Base-by-base conservation (phyloP, 78 protist species). In the Protostelium mycophagum region DNA sequence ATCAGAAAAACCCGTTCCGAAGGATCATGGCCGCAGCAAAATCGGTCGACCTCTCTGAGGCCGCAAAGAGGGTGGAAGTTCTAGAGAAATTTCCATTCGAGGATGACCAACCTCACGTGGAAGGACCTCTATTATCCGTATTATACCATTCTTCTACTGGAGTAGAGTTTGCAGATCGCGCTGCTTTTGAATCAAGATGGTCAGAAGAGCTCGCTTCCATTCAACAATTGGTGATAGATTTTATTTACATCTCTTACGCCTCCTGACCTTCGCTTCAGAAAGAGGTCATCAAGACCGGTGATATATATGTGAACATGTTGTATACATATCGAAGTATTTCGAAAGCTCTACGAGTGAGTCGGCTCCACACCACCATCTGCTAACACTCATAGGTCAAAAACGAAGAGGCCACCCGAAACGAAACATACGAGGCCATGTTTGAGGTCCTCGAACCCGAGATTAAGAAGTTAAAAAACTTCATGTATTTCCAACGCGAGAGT, bases 281-380 rank as follows among this genome's bases (percentile, higher is more conserved):
- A 0, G 92, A 92, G 5, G n/a, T 87, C 37, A 38, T 91, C 28
- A 84, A 10, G 31, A n/a, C 28, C 0, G 94, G 95, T 36, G 88
- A 93, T 23, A 38, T 29, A 63, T 94, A 89, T 38, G 63, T 91
- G 83, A 86, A 91, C 39, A 86, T 93, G 91, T 93, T 96, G n/a
- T 95, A 96, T 83, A 91, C 96, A 28, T 96, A 92, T 88, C 95
- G 96, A 86, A 34, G 86, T 29, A 87, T 90, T 83, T 93, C 96
- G 28, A 37, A 83, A 16, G 92, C 96, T 34, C 31, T 94, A 25
- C 95, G 86, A 10, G n/a, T 0, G 34, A 39, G 10, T 16, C n/a
- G n/a, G n/a, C 84, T 29, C 28, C 84, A 83, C 84, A 29, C 84
- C 28, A 83, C 84, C 28, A 83, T 29, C 84, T 83, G 84, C 84